Evolutionary conservation across 2,329 filamentous ascomycete species (phyloP).

Genomic region (Arthrobotrys entomopaga): DNA sequence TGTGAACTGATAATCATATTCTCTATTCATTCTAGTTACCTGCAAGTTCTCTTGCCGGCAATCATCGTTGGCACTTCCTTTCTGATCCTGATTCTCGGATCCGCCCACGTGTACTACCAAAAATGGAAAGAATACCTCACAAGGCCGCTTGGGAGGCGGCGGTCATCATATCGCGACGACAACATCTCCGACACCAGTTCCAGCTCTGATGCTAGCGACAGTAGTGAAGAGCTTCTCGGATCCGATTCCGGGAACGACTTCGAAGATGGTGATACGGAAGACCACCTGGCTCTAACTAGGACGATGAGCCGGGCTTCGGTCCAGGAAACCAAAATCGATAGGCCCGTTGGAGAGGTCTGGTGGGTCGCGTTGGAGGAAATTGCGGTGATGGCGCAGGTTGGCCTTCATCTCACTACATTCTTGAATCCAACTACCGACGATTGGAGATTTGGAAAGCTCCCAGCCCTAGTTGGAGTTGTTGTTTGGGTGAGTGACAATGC

Average conservation of each 20-base stretch:
- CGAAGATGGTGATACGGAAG: slow-evolving; percentile 68
- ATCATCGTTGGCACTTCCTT: slow-evolving; percentile 76
- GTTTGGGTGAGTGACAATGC: slow-evolving; percentile 69
- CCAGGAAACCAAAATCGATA: slow-evolving; percentile 75
- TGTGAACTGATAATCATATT: background rate
- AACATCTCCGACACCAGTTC: slow-evolving; percentile 34
- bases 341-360: slow-evolving; percentile 76
- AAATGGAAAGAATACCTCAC: slow-evolving; percentile 44
- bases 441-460: slow-evolving; percentile 66
- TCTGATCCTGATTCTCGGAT: slow-evolving; percentile 68
- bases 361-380: slow-evolving; percentile 79
- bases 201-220: slow-evolving; percentile 9
- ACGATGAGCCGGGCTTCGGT: slow-evolving; percentile 66
- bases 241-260: slow-evolving; percentile 67
- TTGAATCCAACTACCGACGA: slow-evolving; percentile 67
- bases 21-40: slow-evolving; percentile 69
- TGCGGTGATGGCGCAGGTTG: slow-evolving; percentile 77
- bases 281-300: slow-evolving; percentile 68
- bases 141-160: slow-evolving; percentile 11
- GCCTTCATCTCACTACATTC: slow-evolving; percentile 74
- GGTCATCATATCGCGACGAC: slow-evolving; percentile 17
- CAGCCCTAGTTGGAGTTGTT: slow-evolving; percentile 73
- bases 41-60: slow-evolving; percentile 82
- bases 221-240: slow-evolving; percentile 60
- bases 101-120: slow-evolving; percentile 46